Evolutionary conservation across 495 filamentous ascomycete species (phyloP).

Genomic region (Neurospora terricola): DNA sequence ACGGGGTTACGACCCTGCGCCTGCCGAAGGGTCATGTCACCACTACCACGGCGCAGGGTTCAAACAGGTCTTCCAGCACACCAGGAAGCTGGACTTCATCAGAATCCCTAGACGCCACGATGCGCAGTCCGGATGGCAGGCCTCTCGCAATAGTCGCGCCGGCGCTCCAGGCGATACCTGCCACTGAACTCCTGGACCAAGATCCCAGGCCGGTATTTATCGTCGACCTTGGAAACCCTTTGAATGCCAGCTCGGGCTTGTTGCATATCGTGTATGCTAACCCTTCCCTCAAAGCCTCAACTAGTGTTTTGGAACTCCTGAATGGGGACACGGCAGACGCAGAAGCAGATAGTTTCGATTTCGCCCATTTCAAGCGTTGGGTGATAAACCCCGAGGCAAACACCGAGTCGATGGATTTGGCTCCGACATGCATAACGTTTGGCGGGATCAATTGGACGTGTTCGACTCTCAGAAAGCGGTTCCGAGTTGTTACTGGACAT

Average conservation of each 20-base stretch:
- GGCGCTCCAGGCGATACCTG: conserved; percentile 45
- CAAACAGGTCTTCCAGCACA: conserved; percentile 37
- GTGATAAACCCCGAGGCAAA: conserved; percentile 39
- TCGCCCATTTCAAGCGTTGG: conserved; percentile 54
- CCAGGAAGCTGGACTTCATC: conserved; percentile 36
- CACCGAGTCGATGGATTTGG: conserved; percentile 35
- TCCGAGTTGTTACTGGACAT: conserved; percentile 50
- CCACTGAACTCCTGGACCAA: conserved; percentile 55
- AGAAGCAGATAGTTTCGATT: conserved; percentile 25
- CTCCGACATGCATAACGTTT: conserved; percentile 40
- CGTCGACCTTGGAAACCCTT: conserved; percentile 46
- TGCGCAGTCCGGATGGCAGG: conserved; percentile 34
- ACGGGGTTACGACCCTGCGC: conserved; percentile 54
- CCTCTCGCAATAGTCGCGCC: conserved; percentile 30
- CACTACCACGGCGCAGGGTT: conserved; percentile 25
- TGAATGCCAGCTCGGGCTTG: conserved; percentile 40
- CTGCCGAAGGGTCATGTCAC: conserved; percentile 50
- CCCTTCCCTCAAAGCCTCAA: conserved; percentile 40
- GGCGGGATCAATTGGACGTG: conserved; percentile 52
- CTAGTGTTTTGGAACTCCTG: conserved; percentile 39
- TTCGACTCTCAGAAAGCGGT: conserved; percentile 50
- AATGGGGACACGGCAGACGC: conserved; percentile 31
- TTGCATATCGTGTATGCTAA: conserved; percentile 52
- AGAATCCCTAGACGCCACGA: conserved; percentile 22
- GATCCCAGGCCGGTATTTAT: conserved; percentile 61